Base-by-base conservation (phyloP, 2,329 filamentous ascomycete species). In the Colletotrichum coccodes region DNA sequence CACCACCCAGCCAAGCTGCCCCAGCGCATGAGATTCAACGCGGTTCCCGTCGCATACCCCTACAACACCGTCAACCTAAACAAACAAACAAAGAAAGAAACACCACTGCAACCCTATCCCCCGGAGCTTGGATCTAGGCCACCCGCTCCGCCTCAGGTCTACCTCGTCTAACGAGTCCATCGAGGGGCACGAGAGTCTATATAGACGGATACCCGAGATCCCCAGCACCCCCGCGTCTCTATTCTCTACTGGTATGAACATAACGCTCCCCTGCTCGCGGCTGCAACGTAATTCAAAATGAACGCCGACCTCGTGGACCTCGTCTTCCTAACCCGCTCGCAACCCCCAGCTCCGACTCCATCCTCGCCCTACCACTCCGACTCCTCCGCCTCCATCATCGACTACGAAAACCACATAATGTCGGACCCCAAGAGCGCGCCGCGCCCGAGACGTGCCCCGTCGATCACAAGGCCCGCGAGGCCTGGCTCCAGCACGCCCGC, bases 401-500 rank as follows among this genome's bases (percentile, higher is more conserved):
- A 61, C 52, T 21, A 64, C 60, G 50, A 50, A 7, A 42, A 28
- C 42, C 49, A 40, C 53, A 57, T 7, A 38, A 68, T 69, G 66
- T 28, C 65, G 12, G 54, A 50, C 49, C 16, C 38, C 16, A 68
- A 57, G 38, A 49, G 40, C 59, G 52, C 50, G 57, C 46, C 28
- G 53, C 40, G 14, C 26, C 23, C 28, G 69, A 69, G 42, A 53
- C 60, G 28, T 72, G 71, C 23, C 71, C 71, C 30, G 70, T 72
- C 49, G 71, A 72, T 52, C 70, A 72, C 82, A 93, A 94, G 76
- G 92, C 94, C 62, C 92, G 96, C 75, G 92, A 94, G 75, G 90
- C 92, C 75, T 99, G 95, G 95, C 87, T 98, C 40, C 85, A 87
- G 67, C 90, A 94, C 76, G 90, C 91, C 49, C 83, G 82, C 71